Percentiles rank a stretch among this genome's conserved stretches.
Evolutionary conservation across 1,284 basidiomycete species (phyloP).

Genomic region (Sanghuangporus baumii): DNA sequence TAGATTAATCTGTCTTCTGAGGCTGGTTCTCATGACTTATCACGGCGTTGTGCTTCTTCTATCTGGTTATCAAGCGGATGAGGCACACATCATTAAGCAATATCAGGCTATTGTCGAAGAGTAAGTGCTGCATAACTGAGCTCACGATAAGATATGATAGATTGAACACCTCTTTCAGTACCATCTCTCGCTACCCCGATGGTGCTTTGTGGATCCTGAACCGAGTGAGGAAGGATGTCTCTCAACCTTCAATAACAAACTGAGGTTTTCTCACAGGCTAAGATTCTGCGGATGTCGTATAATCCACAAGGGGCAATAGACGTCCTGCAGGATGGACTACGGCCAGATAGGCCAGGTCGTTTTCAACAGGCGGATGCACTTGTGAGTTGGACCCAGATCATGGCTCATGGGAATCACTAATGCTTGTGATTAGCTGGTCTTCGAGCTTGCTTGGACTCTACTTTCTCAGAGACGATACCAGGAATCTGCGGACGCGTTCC

Average conservation of each 20-base stretch:
- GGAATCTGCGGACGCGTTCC: conserved; percentile 61
- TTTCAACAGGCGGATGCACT: conserved; percentile 71
- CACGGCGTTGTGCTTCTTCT: conserved; percentile 64
- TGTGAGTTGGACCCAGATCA: conserved; percentile 32
- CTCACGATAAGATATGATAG: not conserved
- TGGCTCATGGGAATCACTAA: not conserved
- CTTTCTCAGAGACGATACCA: conserved; percentile 58
- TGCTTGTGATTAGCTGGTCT: conserved; percentile 45
- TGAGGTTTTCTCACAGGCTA: conserved; percentile 42
- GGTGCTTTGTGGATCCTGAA: conserved; percentile 75
- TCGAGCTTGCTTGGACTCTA: conserved; percentile 73
- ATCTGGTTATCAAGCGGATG: conserved; percentile 70
- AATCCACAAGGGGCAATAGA: conserved; percentile 58
- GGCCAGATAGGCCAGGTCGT: conserved; percentile 40
- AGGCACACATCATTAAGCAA: conserved; percentile 54
- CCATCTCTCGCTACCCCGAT: conserved; percentile 53
- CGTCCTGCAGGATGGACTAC: conserved; percentile 54
- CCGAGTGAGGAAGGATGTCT: conserved; percentile 35
- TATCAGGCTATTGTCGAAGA: conserved; percentile 57
- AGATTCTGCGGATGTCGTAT: conserved; percentile 64
- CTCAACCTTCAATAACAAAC: not conserved
- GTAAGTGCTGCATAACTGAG: conserved; percentile 18
- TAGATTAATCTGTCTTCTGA: conserved; percentile 22
- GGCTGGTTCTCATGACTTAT: conserved; percentile 77
- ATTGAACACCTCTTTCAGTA: conserved; percentile 19